Evolutionary conservation across 164 flowering plant species (phyloP).

Genomic region (Amborella trichopoda): DNA sequence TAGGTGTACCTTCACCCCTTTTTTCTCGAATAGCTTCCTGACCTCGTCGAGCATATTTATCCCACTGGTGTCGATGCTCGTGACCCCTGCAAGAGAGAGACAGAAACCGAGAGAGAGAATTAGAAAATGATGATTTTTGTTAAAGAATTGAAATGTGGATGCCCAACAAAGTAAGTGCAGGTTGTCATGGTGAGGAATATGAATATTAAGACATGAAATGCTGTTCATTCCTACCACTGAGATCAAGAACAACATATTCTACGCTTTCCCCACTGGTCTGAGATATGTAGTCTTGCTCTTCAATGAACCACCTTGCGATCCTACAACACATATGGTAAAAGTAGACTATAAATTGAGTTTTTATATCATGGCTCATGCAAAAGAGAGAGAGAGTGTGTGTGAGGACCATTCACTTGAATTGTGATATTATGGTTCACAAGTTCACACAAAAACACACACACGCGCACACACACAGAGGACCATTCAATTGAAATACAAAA

Average conservation of each 20-base stretch:
- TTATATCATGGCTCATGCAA: too few relatives aligned
- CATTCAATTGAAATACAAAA: too few relatives aligned
- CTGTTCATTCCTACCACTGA: constrained; percentile 47
- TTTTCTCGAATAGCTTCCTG: constrained; percentile 19
- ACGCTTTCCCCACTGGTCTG: constrained; percentile 13
- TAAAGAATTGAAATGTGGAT: not conserved
- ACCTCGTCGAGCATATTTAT: constrained; percentile 44
- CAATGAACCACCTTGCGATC: constrained; percentile 42
- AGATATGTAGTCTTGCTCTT: constrained; percentile 25
- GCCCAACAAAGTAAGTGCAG: not conserved
- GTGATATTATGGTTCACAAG: too few relatives aligned
- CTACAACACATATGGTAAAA: too few relatives aligned
- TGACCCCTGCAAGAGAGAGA: constrained; percentile 30
- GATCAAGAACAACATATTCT: constrained; percentile 45
- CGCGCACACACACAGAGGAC: too few relatives aligned
- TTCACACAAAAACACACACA: too few relatives aligned
- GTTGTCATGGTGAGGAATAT: not conserved
- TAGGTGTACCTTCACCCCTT: constrained; percentile 47
- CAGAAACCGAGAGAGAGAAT: too few relatives aligned
- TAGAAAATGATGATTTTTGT: not conserved
- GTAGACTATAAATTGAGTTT: too few relatives aligned
- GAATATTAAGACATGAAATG: not conserved
- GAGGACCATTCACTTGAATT: too few relatives aligned
- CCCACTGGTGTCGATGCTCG: constrained; percentile 63
- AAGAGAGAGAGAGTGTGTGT: too few relatives aligned